Evolutionary conservation across 495 filamentous ascomycete genomes (phyloP), one percentile per base, ranked within the genome.

Genomic region (Tuber aestivum): DNA sequence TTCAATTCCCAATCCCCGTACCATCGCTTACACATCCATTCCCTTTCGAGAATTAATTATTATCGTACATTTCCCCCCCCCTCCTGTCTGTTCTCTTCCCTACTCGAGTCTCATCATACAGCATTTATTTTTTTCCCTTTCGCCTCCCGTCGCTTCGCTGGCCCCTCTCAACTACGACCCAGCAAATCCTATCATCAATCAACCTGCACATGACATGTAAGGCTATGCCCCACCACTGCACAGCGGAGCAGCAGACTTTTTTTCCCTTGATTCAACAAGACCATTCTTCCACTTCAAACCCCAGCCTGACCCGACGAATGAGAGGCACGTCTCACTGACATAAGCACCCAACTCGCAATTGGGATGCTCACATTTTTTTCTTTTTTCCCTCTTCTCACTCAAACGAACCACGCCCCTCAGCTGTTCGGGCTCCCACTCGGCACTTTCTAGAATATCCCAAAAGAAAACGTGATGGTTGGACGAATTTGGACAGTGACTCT

Each of bases 101-200:
- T 65, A 65, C 56, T 65, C 27, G 56, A 35, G 56, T 18, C n/a
- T n/a, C n/a, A 65, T 27, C 14, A 16, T 27, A 65, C 41, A 16
- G 2, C 41, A n/a, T 32, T 61, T 61, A 12, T 35, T 65, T 65
- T 61, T 65, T 32, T 4, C 27, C 27, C 27, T 35, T 65, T 35
- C 56, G 27, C 56, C 27, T 65, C 56, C 56, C 56, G 56, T 79
- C 77, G 72, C 72, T 74, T 74, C 50, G 76, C 75, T 79, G 72
- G 42, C 48, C 65, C 70, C 61, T 48, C 70, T 44, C 72, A 65
- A 65, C 56, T 14, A 74, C 44, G 32, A 73, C 40, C 42, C 70
- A 50, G 74, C 38, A 74, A 74, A 44, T 42, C 6, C n/a, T 18
- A 74, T 71, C 77, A 69, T 77, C 45, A 75, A 37, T 70, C 74